Evolutionary conservation across 768 basidiomycete genomes (phyloP).

Genomic region (Boletus huronensis): DNA sequence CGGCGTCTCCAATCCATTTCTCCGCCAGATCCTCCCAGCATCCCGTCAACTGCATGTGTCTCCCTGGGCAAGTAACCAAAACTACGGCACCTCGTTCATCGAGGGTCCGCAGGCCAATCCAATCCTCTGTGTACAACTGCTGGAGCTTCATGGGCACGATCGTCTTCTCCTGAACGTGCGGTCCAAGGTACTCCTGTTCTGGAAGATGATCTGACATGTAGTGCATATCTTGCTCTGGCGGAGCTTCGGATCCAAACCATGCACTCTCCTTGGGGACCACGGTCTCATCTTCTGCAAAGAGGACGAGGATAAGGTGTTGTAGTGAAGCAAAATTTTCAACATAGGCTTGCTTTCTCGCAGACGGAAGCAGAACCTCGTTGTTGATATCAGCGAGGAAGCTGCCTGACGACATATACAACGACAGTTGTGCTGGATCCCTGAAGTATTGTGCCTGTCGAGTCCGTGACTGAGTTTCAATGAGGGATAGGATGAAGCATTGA

Average conservation of each 20-base stretch:
- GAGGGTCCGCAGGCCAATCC: constrained; percentile 72
- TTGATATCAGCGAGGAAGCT: constrained; percentile 74
- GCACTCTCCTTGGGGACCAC: constrained; percentile 81
- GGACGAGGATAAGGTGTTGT: constrained; percentile 64
- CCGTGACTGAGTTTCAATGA: neutral
- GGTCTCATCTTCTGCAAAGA: constrained; percentile 71
- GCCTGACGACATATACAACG: constrained; percentile 55
- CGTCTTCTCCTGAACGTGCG: constrained; percentile 21
- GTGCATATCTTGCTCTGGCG: constrained; percentile 31
- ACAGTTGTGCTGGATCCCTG: constrained; percentile 64
- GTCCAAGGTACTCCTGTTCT: constrained; percentile 13
- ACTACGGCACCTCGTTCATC: constrained; percentile 63
- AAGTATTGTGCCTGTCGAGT: constrained; percentile 74
- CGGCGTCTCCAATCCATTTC: constrained; percentile 37
- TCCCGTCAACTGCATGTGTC: constrained; percentile 68
- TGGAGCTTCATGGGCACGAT: constrained; percentile 73
- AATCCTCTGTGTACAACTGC: constrained; percentile 71
- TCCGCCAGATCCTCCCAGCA: constrained; percentile 59
- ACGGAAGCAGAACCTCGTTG: constrained; percentile 57
- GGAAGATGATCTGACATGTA: neutral
- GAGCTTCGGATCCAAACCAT: constrained; percentile 78
- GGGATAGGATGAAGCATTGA: neutral
- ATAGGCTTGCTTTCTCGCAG: constrained; percentile 56
- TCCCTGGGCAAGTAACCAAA: constrained; percentile 62
- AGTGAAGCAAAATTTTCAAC: constrained; percentile 56